Evolutionary conservation across 768 basidiomycete species (phyloP).

Genomic region (Trametes elegans): DNA sequence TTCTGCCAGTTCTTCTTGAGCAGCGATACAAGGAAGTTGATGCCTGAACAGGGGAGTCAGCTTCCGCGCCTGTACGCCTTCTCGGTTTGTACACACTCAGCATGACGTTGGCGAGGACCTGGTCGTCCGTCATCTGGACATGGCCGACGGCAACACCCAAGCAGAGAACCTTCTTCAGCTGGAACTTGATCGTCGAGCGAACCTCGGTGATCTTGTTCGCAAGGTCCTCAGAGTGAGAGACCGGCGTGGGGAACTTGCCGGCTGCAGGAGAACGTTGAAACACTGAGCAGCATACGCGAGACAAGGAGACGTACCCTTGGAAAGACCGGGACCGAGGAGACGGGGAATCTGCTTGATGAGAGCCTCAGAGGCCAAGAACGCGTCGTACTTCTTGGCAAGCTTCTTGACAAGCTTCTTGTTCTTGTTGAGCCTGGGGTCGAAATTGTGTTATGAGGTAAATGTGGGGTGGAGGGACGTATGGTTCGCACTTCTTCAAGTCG

Average conservation of each 20-base stretch:
- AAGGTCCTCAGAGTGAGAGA: constrained; percentile 90
- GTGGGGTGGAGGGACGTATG: background rate
- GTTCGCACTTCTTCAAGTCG: constrained; percentile 94
- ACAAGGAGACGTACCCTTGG: constrained; percentile 68
- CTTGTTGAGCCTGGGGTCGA: constrained; percentile 80
- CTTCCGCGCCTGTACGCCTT: no score
- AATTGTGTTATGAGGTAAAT: background rate
- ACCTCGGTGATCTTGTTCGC: constrained; percentile 90
- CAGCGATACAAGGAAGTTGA: constrained; percentile 99
- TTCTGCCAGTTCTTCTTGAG: constrained; percentile 99
- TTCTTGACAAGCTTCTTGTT: constrained; percentile 99
- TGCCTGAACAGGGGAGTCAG: no score
- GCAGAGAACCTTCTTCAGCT: constrained; percentile 98
- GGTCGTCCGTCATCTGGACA: constrained; percentile 96
- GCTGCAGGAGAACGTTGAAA: constrained; percentile 44
- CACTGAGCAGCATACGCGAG: background rate
- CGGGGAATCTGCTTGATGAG: constrained; percentile 99
- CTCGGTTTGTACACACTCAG: constrained; percentile 60
- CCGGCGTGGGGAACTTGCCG: constrained; percentile 98
- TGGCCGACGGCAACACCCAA: constrained; percentile 99
- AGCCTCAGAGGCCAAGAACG: constrained; percentile 95
- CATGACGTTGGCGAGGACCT: constrained; percentile 97
- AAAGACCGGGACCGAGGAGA: constrained; percentile 99
- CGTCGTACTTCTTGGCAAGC: constrained; percentile 99
- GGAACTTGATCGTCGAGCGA: constrained; percentile 99